Conservation (phyloP, 805 yeast genomes). For the Candida ulmi region DNA sequence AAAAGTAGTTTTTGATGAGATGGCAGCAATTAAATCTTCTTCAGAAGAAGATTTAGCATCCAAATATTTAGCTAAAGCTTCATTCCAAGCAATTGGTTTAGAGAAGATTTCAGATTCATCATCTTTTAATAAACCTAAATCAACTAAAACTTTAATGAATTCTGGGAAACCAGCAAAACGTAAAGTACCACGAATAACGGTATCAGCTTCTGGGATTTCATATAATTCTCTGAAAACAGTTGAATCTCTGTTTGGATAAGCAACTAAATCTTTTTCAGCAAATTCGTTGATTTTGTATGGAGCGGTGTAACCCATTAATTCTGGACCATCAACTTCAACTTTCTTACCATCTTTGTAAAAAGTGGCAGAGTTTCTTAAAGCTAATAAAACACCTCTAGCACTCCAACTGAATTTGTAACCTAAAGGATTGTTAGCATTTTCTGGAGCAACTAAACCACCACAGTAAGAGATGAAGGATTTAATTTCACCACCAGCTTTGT, state of each 20-base stretch:
- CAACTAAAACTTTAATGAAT: constrained; percentile 91
- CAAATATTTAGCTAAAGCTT: constrained; percentile 70
- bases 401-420: constrained; percentile 99
- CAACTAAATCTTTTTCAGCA: constrained; percentile 60
- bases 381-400: constrained; percentile 94
- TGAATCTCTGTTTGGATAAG: constrained; percentile 98
- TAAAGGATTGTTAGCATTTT: constrained; percentile 93
- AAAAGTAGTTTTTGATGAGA: constrained; percentile 74
- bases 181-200: constrained; percentile 93
- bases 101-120: constrained; percentile 56
- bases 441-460: constrained; percentile 99
- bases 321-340: constrained; percentile 78
- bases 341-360: constrained; percentile 84
- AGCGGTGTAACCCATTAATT: constrained; percentile 89
- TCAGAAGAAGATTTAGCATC: constrained; percentile 69
- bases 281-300: constrained; percentile 96
- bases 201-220: constrained; percentile 94
- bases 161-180: constrained; percentile 99
- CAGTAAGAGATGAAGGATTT: constrained; percentile 93
- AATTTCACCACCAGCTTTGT: constrained; percentile 84
- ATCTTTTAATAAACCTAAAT: constrained; percentile 87
- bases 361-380: constrained; percentile 88
- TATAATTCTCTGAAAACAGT: constrained; percentile 89
- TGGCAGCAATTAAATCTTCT: constrained; percentile 68
- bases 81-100: constrained; percentile 73